Base-by-base conservation (phyloP, 306 rosid species). In the Parietaria judaica region DNA sequence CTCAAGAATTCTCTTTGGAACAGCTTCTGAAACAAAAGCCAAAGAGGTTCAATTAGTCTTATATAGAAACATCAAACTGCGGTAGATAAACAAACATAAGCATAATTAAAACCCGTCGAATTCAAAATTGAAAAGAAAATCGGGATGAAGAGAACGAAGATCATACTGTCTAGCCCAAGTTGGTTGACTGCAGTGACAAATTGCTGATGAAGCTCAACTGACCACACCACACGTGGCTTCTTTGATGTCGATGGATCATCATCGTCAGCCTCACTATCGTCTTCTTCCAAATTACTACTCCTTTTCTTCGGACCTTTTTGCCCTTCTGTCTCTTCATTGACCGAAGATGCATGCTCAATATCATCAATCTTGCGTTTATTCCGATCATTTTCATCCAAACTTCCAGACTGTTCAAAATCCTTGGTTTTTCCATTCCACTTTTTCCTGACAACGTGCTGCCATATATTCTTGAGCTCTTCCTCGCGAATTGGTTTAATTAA, bases 111-210 rank as follows among this genome's bases (percentile, higher is more conserved):
- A n/a, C n/a, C 14, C 7, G 50, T 64, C 14, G 31, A 46, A 48
- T 54, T 61, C 13, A 52, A 63, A 73, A 5, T 34, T 13, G 58
- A 46, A 49, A 31, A n/a, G 9, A 58, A 36, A 35, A 44, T n/a
- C 36, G 44, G 65, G 23, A 49, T 10, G 3, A 63, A n/a, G n/a
- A n/a, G n/a, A n/a, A n/a, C n/a, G n/a, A 69, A 55, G 56, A 66
- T 56, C 96, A 39, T 85, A 88, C 96, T 88, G 14, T 83, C 86
- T 58, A 70, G 56, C 14, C 94, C 94, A 8, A 88, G 82, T 71
- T 85, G 84, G 44, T 43, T 76, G 46, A 88, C 83, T 6, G 84
- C 88, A 8, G 51, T 54, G 14, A 83, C 74, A 63, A 88, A 88
- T 23, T 69, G 72, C 48, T 71, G 66, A 58, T 85, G 94, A 52